Percentiles rank a stretch among this genome's conserved stretches.
Evolutionary conservation across 2,329 filamentous ascomycete genomes (phyloP).

Genomic region (Ascochyta lentis): DNA sequence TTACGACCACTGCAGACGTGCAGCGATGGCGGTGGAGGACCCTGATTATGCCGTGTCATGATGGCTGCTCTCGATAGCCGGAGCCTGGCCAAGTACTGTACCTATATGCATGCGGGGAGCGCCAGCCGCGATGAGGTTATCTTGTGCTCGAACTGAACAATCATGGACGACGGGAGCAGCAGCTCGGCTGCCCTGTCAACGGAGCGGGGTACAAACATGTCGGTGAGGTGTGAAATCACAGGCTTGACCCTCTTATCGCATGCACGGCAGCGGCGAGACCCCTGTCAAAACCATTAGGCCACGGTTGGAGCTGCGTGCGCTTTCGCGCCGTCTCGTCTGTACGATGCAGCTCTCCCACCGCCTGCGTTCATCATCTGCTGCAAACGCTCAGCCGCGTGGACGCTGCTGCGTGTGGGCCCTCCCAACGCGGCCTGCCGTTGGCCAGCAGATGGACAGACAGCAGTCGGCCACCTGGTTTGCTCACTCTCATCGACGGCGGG

Average conservation of each 20-base stretch:
- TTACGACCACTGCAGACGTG: conserved; percentile 6
- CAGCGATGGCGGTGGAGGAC: conserved; percentile 21
- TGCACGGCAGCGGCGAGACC: conserved; percentile 26
- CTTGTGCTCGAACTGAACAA: conserved; percentile 7
- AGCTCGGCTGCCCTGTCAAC: not conserved
- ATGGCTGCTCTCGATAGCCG: conserved; percentile 14
- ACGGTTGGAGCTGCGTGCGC: conserved; percentile 17
- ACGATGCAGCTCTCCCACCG: conserved; percentile 22
- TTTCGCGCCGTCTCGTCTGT: conserved; percentile 7
- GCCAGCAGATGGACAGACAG: not conserved
- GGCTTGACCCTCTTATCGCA: conserved; percentile 27
- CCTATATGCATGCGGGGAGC: conserved; percentile 9
- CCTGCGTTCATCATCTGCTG: conserved; percentile 28
- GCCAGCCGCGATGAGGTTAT: conserved; percentile 15
- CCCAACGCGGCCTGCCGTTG: conserved; percentile 22
- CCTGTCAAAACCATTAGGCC: conserved; percentile 20
- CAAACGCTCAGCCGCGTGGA: conserved; percentile 42
- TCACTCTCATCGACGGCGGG: conserved; percentile 9
- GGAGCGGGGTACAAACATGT: conserved; percentile 37
- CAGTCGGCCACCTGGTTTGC: not conserved
- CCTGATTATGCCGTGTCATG: conserved; percentile 17
- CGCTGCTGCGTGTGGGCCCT: conserved; percentile 18
- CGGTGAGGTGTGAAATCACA: conserved; percentile 31
- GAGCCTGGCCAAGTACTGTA: no score
- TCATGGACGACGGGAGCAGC: conserved; percentile 1